Conservation (phyloP, 805 yeast species). For the Sugiyamaella lignohabitans region DNA sequence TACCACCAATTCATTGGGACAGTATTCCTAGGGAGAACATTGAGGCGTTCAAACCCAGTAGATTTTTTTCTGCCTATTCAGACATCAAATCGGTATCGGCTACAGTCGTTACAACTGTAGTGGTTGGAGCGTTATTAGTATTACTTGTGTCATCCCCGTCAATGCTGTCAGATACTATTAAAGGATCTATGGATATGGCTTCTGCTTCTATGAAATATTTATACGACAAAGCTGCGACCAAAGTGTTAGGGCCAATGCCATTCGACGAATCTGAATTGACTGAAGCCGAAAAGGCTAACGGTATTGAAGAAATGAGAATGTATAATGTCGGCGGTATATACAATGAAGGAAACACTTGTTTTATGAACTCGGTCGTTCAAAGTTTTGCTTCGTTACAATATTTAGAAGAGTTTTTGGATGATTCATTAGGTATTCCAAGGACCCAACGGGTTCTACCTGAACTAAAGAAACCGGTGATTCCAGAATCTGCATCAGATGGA, state of each 20-base stretch:
- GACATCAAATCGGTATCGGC: no score
- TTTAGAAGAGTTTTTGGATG: constrained; percentile 49
- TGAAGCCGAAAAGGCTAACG: constrained; percentile 8
- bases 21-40: no score
- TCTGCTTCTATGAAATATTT: constrained; percentile 26
- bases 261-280: constrained; percentile 12
- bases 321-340: constrained; percentile 67
- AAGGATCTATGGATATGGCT: constrained; percentile 32
- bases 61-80: no score
- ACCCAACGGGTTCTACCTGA: background rate
- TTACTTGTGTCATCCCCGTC: constrained; percentile 3
- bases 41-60: no score
- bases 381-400: constrained; percentile 68
- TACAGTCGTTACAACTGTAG: constrained; percentile 1
- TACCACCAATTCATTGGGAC: no score
- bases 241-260: constrained; percentile 10
- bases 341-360: constrained; percentile 92
- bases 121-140: constrained; percentile 6
- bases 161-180: constrained; percentile 30
- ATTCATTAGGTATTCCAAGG: constrained; percentile 11
- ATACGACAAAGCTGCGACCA: constrained; percentile 25
- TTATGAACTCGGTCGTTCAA: constrained; percentile 87
- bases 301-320: constrained; percentile 7
- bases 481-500: background rate
- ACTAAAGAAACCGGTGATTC: background rate